Evolutionary conservation across 192 early-diverging fungal species (phyloP), one percentile per base, ranked within the genome.

Genomic region (Funneliformis mosseae): DNA sequence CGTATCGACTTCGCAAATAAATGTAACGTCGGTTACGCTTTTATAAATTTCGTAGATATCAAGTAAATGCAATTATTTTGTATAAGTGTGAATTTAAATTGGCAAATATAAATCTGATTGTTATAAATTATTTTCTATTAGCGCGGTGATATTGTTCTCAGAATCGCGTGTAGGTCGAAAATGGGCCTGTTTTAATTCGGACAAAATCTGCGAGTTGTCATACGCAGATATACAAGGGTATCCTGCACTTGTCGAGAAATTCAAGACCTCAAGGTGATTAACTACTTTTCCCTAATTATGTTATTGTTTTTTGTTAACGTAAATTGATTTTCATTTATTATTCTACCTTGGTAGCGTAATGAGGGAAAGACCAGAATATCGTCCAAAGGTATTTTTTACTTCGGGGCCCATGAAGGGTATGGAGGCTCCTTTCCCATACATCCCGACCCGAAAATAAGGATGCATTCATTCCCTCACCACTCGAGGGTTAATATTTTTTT

Each of bases 1-100:
- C 85, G 94, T 16, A 96, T 96, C 85, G 95, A 96, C 76, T 96
- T 96, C 81, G 92, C 91, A 76, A 96, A 96, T 82, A 89, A 92
- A 74, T 96, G 95, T 83, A 96, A 96, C 79, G 93, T 96, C 45
- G 95, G 95, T 5, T 92, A 93, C 71, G 92, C 91, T 21, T 94
- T 94, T 71, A 87, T 90, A 48, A 94, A 92, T 84, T 95, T 95
- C 82, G 86, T 88, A 38, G 87, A 91, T 69, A 81, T 87, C n/a
- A 76, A 85, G 83, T 89, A 89, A 73, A 84, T 82, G 16, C n/a
- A 5, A 42, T 18, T 16, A 33, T 45, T 63, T 62, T 64, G 39
- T n/a, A n/a, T 55, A 5, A 8, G 8, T 10, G 73, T 67, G 59
- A 59, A 25, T 25, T 74, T 73, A n/a, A 9, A 74, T 16, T 14